Base-by-base conservation (phyloP, 495 filamentous ascomycete genomes). In the Platismatia glauca region DNA sequence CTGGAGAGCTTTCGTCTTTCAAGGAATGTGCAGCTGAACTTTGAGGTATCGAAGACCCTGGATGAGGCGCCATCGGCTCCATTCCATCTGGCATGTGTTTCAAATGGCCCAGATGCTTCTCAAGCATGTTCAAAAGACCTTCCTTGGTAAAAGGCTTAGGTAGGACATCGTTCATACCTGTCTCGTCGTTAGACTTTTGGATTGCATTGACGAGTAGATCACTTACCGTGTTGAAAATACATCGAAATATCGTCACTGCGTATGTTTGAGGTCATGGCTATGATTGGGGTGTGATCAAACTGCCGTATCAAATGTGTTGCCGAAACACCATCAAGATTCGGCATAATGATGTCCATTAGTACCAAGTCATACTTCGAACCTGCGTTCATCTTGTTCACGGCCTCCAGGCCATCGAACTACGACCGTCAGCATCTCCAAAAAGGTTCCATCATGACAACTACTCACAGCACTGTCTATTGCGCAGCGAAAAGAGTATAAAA, bases 281-380 rank as follows among this genome's bases (percentile, higher is more conserved):
- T 90, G 68, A 97, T 94, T 18, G 94, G 94, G 22, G 90, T 91
- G 27, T 84, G 80, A 66, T 93, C 86, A 67, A 92, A 89, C 72
- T 96, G 89, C 60, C 95, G 87, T 65, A 98, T 96, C 62, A 95
- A 84, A 70, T 91, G 89, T 55, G 91, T 96, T 31, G 94, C 94
- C 13, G 91, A 95, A 35, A 97, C 91, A 57, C 94, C 94, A 70
- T 97, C 94, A 22, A 98, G 78, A 69, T 93, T 87, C 20, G 94
- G 94, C 93, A 98, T 97, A 64, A 97, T 95, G 67, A 98, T 97
- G 76, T 97, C 95, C 94, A 98, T 98, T 50, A 97, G 82, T 52
- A 98, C 90, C 46, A 98, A 75, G 70, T 97, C 92, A 73, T 95
- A 97, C 39, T 89, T 90, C 22, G 85, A 84, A 20, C 88, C 87